Evolutionary conservation across 1,284 basidiomycete genomes (phyloP), one percentile per base, ranked within the genome.

Genomic region (Athelia psychrophila): DNA sequence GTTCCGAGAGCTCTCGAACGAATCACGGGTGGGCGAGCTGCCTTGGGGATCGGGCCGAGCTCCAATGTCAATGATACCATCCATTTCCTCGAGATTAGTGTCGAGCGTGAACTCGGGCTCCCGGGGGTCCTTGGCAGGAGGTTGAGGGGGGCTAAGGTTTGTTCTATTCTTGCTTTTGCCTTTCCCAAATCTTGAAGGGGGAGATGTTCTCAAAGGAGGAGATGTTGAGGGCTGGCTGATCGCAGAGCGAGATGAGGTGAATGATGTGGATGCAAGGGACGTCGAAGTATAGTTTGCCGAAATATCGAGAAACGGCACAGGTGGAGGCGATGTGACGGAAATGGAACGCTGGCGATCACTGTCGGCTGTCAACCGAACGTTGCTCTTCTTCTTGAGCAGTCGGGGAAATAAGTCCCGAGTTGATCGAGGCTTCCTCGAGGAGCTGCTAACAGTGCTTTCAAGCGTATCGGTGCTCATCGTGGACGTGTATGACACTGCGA

Each of bases 31-130:
- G 2, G 76, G 73, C 0, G 78, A 76, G 55, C 68, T 76, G 27
- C 69, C 62, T 22, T 67, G 65, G 45, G 60, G 55, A 35, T 53
- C 57, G 13, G 56, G 67, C 22, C 66, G 70, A 19, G 61, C 67
- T 13, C 58, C 72, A 18, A 72, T 67, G 66, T 93, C 78, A 57
- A 96, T 76, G 64, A 96, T 92, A 25, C 90, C 93, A 47, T 91
- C 88, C 79, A 97, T 92, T 53, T 84, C 76, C 27, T 88, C 80
- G 40, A 95, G 73, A 58, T 95, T 84, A 47, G 84, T 87, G 68
- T 95, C 91, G 35, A 94, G 78, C 19, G 73, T 75, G 58, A 81
- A 58, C 13, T 59, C 56, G 44, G 56, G 57, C 2, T 53, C 57
- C 15, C 66, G 64, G 49, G 60, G 65, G 57, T 67, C 71, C 9